phyloP scores from a whole-genome alignment of 140 eudicot genomes.

The Senecio squalidus region DNA sequence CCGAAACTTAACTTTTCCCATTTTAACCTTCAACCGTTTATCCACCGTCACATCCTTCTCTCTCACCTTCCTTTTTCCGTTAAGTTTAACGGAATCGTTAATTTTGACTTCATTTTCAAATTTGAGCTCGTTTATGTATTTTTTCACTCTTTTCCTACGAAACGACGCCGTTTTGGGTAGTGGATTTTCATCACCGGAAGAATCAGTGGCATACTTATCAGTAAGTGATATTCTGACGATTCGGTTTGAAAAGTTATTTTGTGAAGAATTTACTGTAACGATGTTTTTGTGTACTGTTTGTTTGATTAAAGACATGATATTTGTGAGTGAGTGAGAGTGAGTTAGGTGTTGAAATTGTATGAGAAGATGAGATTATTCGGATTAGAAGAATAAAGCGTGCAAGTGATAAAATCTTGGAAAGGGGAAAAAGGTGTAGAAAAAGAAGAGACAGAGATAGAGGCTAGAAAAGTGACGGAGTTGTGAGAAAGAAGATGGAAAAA shows the following conservation, averaged over 20 bases:
- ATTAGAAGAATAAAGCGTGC: too few relatives aligned
- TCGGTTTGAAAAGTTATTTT: background rate
- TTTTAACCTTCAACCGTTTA: slow-evolving; percentile 15
- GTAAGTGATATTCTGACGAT: slow-evolving; percentile 57
- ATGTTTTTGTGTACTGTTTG: slow-evolving; percentile 47
- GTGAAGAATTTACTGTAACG: slow-evolving; percentile 7
- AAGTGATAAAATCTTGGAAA: too few relatives aligned
- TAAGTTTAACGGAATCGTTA: too few relatives aligned
- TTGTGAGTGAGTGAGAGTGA: background rate
- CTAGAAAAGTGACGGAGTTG: background rate
- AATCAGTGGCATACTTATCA: slow-evolving; percentile 77
- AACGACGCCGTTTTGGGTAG: background rate
- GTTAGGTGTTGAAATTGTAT: background rate
- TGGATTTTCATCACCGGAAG: slow-evolving; percentile 52
- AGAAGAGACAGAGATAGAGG: too few relatives aligned
- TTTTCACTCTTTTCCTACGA: slow-evolving; percentile 33
- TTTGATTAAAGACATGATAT: slow-evolving; percentile 32
- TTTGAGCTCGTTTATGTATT: slow-evolving; percentile 44
- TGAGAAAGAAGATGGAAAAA: background rate
- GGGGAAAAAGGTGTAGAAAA: background rate
- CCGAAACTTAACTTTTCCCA: slow-evolving; percentile 42
- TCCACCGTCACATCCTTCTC: slow-evolving; percentile 5
- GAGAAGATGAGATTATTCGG: background rate
- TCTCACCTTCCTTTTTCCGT: slow-evolving; percentile 2
- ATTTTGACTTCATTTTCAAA: slow-evolving; percentile 21